phyloP scores from a whole-genome alignment of 2,329 filamentous ascomycete species.

The Sporothrix euskadiensis region DNA sequence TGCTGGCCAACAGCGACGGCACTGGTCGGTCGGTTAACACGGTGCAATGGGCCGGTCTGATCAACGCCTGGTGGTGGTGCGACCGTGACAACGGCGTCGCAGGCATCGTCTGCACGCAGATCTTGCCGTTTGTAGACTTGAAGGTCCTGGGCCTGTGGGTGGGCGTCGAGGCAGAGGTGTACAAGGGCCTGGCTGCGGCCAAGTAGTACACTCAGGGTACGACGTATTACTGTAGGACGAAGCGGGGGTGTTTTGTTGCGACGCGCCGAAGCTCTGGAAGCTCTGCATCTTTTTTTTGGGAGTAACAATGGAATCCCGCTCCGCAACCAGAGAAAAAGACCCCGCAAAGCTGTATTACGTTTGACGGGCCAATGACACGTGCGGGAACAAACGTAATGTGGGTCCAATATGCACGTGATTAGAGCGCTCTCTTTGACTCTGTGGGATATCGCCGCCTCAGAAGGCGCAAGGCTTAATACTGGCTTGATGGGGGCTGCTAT shows the following conservation, averaged over 20 bases:
- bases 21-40: slow-evolving; percentile 53
- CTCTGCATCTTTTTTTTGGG: not conserved
- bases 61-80: slow-evolving; percentile 61
- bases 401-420: not conserved
- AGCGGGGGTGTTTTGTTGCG: not conserved
- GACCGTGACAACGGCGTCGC: slow-evolving; percentile 59
- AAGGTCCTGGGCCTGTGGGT: slow-evolving; percentile 44
- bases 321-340: too few relatives aligned
- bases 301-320: too few relatives aligned
- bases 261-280: not conserved
- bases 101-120: slow-evolving; percentile 49
- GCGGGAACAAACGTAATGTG: not conserved
- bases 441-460: not conserved
- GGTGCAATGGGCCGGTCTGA: slow-evolving; percentile 56
- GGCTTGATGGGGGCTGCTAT: not conserved
- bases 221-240: not conserved
- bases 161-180: slow-evolving; percentile 40
- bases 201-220: not conserved
- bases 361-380: not conserved
- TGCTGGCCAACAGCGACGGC: slow-evolving; percentile 48
- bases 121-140: slow-evolving; percentile 48
- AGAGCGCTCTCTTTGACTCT: not conserved
- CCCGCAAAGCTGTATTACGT: not conserved
- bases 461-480: not conserved
- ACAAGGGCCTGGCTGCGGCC: slow-evolving; percentile 29